These are phyloP conservation scores for Salix viminalis DNA, from an alignment of 345 rosid species.

Conservation along the genomic window DNA sequence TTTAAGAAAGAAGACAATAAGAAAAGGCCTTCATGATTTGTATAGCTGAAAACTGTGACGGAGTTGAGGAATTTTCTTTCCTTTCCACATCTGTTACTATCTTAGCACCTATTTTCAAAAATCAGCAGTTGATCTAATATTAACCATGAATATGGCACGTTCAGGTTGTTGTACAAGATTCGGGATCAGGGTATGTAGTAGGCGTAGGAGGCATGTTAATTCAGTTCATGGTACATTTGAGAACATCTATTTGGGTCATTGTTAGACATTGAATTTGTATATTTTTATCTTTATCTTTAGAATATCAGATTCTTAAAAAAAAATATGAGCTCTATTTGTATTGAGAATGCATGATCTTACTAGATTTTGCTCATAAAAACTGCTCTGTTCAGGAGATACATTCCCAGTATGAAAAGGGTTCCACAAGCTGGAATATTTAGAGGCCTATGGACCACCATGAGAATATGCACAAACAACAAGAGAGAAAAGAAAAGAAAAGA, in stretches of 20 bases:
- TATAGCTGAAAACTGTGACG: not conserved
- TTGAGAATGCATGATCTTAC: not conserved
- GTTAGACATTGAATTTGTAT: too few relatives aligned
- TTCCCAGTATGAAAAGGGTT: not conserved
- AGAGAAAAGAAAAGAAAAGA: conserved; percentile 7
- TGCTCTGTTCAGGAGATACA: not conserved
- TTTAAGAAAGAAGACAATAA: conserved; percentile 7
- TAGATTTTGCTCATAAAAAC: not conserved
- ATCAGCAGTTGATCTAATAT: not conserved
- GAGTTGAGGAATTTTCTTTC: not conserved
- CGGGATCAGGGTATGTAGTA: too few relatives aligned
- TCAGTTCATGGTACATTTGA: too few relatives aligned
- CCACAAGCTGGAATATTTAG: not conserved
- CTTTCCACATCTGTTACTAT: not conserved
- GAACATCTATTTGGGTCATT: too few relatives aligned
- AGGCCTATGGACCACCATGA: not conserved
- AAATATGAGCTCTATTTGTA: too few relatives aligned
- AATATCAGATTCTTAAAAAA: too few relatives aligned
- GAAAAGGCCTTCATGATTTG: not conserved
- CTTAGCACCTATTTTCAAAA: not conserved
- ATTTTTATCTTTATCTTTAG: too few relatives aligned
- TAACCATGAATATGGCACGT: too few relatives aligned
- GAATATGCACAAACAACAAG: not conserved
- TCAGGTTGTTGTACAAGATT: too few relatives aligned
- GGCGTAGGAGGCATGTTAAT: too few relatives aligned